A percentile compares a stretch with the other conserved stretches of the same genome.
Conservation (phyloP, 1,284 basidiomycete species). For the Melampsora medusae region DNA sequence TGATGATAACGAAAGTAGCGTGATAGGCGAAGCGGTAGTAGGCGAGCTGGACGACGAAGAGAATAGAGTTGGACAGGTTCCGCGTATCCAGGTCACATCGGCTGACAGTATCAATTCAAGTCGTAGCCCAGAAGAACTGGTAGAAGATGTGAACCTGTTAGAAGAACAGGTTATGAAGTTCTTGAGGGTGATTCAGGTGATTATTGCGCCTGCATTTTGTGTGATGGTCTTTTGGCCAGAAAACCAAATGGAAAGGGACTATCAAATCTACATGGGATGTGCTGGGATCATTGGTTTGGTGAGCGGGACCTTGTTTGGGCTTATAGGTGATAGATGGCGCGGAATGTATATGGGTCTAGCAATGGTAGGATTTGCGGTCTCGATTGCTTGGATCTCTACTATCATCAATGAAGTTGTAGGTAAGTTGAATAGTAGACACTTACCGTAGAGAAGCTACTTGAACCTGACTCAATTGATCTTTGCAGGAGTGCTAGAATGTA, state of each 20-base stretch:
- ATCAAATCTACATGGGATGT: no score
- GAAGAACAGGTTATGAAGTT: not conserved
- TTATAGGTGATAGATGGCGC: no score
- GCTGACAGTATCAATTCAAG: no score
- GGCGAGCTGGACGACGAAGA: constrained; percentile 45
- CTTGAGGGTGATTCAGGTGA: not conserved
- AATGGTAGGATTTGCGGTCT: constrained; percentile 75
- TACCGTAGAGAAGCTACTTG: not conserved
- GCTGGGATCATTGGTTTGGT: no score
- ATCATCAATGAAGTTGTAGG: constrained; percentile 88
- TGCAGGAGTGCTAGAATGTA: constrained; percentile 1
- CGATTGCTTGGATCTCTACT: constrained; percentile 91
- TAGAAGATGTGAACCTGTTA: not conserved
- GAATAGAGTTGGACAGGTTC: not conserved
- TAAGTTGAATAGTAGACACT: not conserved
- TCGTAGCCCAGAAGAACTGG: constrained; percentile 3
- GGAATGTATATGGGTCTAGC: no score
- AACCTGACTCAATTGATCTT: not conserved
- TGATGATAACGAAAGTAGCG: constrained; percentile 43
- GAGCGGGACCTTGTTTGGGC: no score
- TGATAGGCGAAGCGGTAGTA: constrained; percentile 35
- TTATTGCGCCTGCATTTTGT: constrained; percentile 53
- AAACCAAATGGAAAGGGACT: no score
- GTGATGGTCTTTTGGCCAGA: constrained; percentile 48
- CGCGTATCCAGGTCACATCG: no score